Base-by-base conservation (phyloP, 225 moss, liverwort and hornwort genomes). In the Physcomitrium patens region DNA sequence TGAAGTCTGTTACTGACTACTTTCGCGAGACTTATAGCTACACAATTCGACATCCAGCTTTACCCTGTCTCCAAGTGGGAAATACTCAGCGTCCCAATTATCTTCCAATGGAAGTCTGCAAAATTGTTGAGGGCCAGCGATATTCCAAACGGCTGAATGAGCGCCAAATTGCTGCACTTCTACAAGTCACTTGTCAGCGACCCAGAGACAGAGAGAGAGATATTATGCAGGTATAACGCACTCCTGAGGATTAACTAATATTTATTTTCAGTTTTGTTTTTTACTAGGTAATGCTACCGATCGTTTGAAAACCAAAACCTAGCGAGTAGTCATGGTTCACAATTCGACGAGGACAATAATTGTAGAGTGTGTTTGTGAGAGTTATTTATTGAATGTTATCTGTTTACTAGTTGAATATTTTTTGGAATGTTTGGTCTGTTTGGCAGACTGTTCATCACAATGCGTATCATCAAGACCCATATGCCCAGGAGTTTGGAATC, bases 91-190 rank as follows among this genome's bases (percentile, higher is more conserved):
- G 86, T 1, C 89, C 89, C 0, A 91, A 88, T 41, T 91, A 91
- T 46, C 51, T 91, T 7, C 91, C 91, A 2, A 91, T 91, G 86
- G 91, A 91, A 82, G 88, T 90, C 3, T 91, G 91, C 75, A 91
- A 86, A 69, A 91, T 91, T 41, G 84, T 91, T 24, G 88, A 88
- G 43, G 91, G 91, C 0, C 91, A 91, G 65, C 72, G 91, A 0
- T 91, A 86, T 27, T 89, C 91, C 0, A 89, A 86, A 58, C 77
- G 89, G 9, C 31, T 88, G 24, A 88, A 84, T 52, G 89, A 86
- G 64, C 80, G 88, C 1, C 86, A 89, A 48, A 89, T 89, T 11
- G 86, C 84, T 0, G 88, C 88, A 3, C 55, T 91, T 9, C 53
- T 89, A 50, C 83, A 77, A 48, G 88, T 89, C 8, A 91, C 91